Base-by-base conservation (phyloP, 345 rosid species). In the Ceriops tagal region DNA sequence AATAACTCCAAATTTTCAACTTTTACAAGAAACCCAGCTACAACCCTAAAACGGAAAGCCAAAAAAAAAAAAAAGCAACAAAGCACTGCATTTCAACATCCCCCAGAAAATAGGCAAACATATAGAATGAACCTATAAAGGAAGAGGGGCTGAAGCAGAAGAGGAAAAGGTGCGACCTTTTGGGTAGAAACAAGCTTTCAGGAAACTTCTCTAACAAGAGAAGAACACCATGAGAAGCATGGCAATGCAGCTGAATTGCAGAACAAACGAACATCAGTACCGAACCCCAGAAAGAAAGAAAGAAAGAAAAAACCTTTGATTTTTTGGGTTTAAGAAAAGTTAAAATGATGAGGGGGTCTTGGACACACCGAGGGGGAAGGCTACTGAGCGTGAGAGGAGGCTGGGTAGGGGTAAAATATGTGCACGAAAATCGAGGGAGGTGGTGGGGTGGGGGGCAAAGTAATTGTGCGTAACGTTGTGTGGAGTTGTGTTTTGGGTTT, bases 191-290 rank as follows among this genome's bases (percentile, higher is more conserved):
- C 56, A 31, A 64, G 34, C 13, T 35, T 27, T 28, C 57, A 24
- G 46, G 24, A 55, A 64, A 58, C 19, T 30, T 47, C 32, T 46
- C 51, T 1, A 57, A 34, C 64, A 58, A 0, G 46, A 13, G 69
- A 64, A 24, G 19, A 46, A 56, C 30, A 43, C 16, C 64, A 59
- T n/a, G 71, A 28, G 63, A 46, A 32, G 37, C 56, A 58, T 30
- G 24, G 26, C 55, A 56, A 28, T 26, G 63, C 21, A 63, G 39
- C 30, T 53, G 74, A 62, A 27, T 11, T 19, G 53, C 22, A 64
- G 57, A 18, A 22, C 21, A 65, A 69, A 71, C 26, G 21, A 9
- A 4, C 24, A 19, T 22, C 24, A 8, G 11, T 22, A 13, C 8
- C 8, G 11, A 39, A 68, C 47, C 71, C 64, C 55, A 6, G 39